Conservation (phyloP, 1,139 yeast genomes). For the Pichia sp. region DNA sequence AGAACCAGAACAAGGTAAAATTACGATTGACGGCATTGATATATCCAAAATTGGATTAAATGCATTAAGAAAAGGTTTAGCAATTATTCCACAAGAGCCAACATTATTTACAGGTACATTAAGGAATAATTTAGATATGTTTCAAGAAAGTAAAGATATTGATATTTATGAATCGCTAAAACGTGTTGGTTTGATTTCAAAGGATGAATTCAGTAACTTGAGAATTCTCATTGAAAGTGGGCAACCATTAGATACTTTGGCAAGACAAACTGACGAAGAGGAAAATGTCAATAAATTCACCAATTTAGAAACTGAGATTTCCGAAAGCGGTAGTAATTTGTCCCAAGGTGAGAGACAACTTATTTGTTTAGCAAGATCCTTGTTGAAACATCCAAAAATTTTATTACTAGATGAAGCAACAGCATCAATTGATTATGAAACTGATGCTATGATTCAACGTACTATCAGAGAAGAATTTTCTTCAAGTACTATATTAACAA, state of each 20-base stretch:
- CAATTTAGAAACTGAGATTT: constrained; percentile 57
- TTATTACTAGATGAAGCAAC: constrained; percentile 93
- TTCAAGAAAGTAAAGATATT: constrained; percentile 59
- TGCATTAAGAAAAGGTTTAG: constrained; percentile 74
- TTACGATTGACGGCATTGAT: constrained; percentile 81
- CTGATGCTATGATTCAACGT: constrained; percentile 48
- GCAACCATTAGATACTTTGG: constrained; percentile 2
- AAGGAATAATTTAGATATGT: constrained; percentile 77
- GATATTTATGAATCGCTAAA: constrained; percentile 79
- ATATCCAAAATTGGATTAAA: constrained; percentile 77
- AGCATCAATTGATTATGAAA: constrained; percentile 89
- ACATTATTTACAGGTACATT: constrained; percentile 83
- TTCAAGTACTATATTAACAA: constrained; percentile 46
- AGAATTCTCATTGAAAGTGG: constrained; percentile 13
- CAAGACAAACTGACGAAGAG: constrained; percentile 13
- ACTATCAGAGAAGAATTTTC: constrained; percentile 43
- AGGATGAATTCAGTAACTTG: constrained; percentile 16
- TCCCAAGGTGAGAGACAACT: constrained; percentile 97
- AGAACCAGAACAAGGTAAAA: constrained; percentile 82
- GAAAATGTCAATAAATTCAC: constrained; percentile 79
- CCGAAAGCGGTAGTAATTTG: constrained; percentile 87
- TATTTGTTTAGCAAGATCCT: constrained; percentile 86
- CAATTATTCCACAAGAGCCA: constrained; percentile 94
- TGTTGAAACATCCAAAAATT: constrained; percentile 79
- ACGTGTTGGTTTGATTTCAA: constrained; percentile 62